Percentiles rank a stretch among this genome's conserved stretches.
Evolutionary conservation across 2,329 filamentous ascomycete species (phyloP).

Genomic region (Talaromyces sp.): DNA sequence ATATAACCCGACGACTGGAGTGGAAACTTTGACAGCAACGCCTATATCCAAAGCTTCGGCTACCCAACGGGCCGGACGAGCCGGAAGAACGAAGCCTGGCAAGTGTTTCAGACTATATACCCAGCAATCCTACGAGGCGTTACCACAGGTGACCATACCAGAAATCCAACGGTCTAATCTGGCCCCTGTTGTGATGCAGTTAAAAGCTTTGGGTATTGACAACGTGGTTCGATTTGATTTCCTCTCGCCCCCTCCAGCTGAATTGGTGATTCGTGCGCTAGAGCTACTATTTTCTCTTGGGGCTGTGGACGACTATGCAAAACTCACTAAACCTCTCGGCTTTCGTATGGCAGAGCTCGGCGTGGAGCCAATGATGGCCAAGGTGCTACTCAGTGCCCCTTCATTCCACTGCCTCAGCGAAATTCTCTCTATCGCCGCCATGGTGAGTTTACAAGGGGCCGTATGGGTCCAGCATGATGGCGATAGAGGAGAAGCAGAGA

Average conservation of each 20-base stretch:
- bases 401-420: conserved; percentile 77
- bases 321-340: conserved; percentile 84
- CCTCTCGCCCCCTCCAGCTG: conserved; percentile 76
- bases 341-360: conserved; percentile 88
- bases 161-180: conserved; percentile 92
- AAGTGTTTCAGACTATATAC: conserved; percentile 95
- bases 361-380: conserved; percentile 93
- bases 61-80: conserved; percentile 84
- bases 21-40: conserved; percentile 79
- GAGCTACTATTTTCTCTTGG: conserved; percentile 84
- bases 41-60: conserved; percentile 87
- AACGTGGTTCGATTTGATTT: conserved; percentile 91
- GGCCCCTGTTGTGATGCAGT: conserved; percentile 79
- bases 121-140: conserved; percentile 61
- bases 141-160: conserved; percentile 72
- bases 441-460: conserved; percentile 80
- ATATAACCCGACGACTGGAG: conserved; percentile 78
- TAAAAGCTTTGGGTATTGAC: conserved; percentile 92
- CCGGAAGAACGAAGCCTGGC: conserved; percentile 80
- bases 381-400: conserved; percentile 71
- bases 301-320: conserved; percentile 82
- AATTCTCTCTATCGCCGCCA: conserved; percentile 86
- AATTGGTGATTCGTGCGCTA: conserved; percentile 78
- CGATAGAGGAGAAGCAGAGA: conserved; percentile 71
- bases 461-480: conserved; percentile 79